Evolutionary conservation across 371 early-diverging fungal species (phyloP), one percentile per base, ranked within the genome.

Genomic region (Mucor sp.): DNA sequence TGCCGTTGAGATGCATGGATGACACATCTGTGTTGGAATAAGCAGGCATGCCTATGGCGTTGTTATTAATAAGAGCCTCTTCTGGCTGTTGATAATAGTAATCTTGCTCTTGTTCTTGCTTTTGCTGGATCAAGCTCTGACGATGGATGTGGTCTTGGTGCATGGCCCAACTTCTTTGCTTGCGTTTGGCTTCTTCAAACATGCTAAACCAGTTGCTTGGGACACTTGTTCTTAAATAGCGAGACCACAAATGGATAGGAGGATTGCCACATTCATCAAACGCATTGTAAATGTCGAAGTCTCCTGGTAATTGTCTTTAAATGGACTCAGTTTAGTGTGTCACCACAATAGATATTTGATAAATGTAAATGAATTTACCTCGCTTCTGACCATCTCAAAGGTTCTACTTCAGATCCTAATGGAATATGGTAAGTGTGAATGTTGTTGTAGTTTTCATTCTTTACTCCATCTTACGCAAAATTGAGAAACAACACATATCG

Each of bases 191-290:
- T 69, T 82, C 79, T 67, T 82, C 82, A 69, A 79, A 82, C 61
- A 82, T 74, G 1, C 59, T 59, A 53, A 82, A 82, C 82, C 82
- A 82, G 57, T 82, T 79, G 25, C 44, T 50, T 1, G 82, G 82
- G 0, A 79, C 72, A 15, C 60, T 60, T 14, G 71, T 69, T 37
- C 68, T 71, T n/a, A 82, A 48, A 47, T 71, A 71, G 0, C 74
- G 67, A 27, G 74, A 64, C 82, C 82, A 82, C 19, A 79, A 55
- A 67, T 79, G 75, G 50, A 82, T 74, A 57, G 82, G 79, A 9
- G 82, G 79, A 41, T 82, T 82, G n/a, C 82, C 82, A 32, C 72
- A 70, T 27, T 74, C 74, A 63, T 82, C 82, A 68, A 82, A 82
- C 14, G 82, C 82, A 59, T 79, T 72, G 41, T 72, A 79, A 12